Evolutionary conservation across 2,329 filamentous ascomycete genomes (phyloP).

Genomic region (Beauveria bassiana): DNA sequence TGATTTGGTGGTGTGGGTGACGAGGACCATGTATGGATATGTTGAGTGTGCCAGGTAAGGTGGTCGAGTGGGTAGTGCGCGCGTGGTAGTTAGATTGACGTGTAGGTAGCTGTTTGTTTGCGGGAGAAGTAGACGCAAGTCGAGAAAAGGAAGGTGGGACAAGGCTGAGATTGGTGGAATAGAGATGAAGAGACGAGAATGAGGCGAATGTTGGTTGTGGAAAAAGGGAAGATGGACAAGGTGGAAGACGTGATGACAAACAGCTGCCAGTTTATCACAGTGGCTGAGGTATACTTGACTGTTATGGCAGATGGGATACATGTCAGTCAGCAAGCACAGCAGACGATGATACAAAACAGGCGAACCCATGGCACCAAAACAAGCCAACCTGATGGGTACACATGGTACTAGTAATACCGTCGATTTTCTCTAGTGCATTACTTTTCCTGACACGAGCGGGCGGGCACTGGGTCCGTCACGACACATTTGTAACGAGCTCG

Average conservation of each 20-base stretch:
- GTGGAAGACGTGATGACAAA: background rate
- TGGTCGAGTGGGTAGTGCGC: background rate
- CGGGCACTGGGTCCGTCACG: background rate
- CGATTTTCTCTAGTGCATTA: background rate
- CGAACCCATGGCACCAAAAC: background rate
- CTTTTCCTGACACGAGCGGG: background rate
- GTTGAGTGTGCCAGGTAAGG: background rate
- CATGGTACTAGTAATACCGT: background rate
- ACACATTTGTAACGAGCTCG: conserved; percentile 6
- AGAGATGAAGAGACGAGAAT: background rate
- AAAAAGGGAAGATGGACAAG: background rate
- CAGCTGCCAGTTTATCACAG: background rate
- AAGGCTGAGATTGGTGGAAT: background rate
- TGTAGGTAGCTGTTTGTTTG: background rate
- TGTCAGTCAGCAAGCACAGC: background rate
- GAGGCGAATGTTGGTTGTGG: background rate
- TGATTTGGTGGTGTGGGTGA: background rate
- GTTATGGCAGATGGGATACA: background rate
- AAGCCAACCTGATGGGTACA: background rate
- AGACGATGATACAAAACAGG: background rate
- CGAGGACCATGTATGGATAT: background rate
- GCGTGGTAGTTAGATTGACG: background rate
- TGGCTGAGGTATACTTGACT: background rate
- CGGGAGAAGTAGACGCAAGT: background rate
- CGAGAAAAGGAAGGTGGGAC: background rate